Evolutionary conservation across 2,329 filamentous ascomycete species (phyloP), one percentile per base, ranked within the genome.

Genomic region (Fusarium setosum): DNA sequence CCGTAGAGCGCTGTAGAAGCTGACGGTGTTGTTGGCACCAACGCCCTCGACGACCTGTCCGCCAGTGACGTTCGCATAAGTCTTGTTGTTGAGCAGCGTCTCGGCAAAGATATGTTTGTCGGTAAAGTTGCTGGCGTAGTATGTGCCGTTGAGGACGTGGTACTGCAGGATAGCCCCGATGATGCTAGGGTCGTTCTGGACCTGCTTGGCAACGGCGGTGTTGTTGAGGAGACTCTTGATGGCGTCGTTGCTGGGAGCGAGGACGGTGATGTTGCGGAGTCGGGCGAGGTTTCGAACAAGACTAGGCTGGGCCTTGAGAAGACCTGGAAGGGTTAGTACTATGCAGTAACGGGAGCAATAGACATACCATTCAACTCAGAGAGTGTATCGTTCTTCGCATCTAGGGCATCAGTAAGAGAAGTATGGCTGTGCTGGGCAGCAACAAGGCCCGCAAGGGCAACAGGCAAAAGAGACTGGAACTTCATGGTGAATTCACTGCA

Each of bases 191-290:
- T 82, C 75, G 3, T 82, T 75, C 6, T 75, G 69, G 4, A 76
- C 73, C 63, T 76, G 79, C 5, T 82, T 67, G 57, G 80, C 79
- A 21, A 75, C 71, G 26, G 83, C 60, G 4, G 76, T 79, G n/a
- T 79, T 81, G 54, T 79, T 81, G 18, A 79, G 78, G 51, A 86
- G 83, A 35, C 78, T 77, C 47, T 81, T 75, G 75, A 88, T 84
- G 11, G 85, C 85, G 4, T 78, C 77, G 65, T 87, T 86, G 72
- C 76, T 82, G 17, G 87, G 87, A 0, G 83, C 86, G 63, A 89
- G 84, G 67, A 88, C 75, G 31, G 73, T 72, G 49, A 72, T 61
- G 58, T 72, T 72, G 13, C 50, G 42, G 1, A 63, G 41, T 23
- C 59, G 52, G 20, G 44, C 24, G 12, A 72, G 62, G 6, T 56